These are phyloP conservation scores for Metschnikowia chrysomelidarum DNA, from an alignment of 805 yeast species.

Conservation along the genomic window DNA sequence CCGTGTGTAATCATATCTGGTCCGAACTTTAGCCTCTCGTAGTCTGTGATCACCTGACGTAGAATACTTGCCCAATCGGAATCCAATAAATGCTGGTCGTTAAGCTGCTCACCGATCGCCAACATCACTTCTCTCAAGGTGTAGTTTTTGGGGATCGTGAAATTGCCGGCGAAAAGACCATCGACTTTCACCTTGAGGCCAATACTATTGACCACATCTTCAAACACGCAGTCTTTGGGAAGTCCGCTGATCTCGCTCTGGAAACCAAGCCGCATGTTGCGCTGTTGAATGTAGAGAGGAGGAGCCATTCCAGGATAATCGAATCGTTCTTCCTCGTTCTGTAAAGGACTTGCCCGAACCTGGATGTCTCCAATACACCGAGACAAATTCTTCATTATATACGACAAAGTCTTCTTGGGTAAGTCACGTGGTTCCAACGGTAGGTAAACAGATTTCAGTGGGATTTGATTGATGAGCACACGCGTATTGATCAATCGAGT, in stretches of 20 bases:
- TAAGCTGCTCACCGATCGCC: constrained; percentile 25
- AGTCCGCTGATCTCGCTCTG: constrained; percentile 21
- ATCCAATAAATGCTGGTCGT: constrained; percentile 11
- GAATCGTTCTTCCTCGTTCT: constrained; percentile 22
- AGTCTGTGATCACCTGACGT: constrained; percentile 40
- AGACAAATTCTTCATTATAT: constrained; percentile 26
- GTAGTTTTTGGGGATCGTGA: constrained; percentile 34
- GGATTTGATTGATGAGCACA: constrained; percentile 68
- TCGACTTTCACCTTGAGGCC: constrained; percentile 57
- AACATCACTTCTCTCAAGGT: constrained; percentile 44
- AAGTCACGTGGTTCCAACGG: constrained; percentile 57
- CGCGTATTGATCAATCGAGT: constrained; percentile 58
- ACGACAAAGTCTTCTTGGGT: constrained; percentile 25
- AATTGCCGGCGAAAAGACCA: constrained; percentile 38
- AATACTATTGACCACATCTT: constrained; percentile 57
- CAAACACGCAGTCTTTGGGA: constrained; percentile 39
- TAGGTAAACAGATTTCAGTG: constrained; percentile 58
- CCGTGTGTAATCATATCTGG: constrained; percentile 56
- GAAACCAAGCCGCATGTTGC: constrained; percentile 24
- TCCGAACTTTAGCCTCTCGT: constrained; percentile 69
- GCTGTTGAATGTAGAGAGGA: constrained; percentile 38
- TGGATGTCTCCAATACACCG: constrained; percentile 30
- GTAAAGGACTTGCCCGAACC: constrained; percentile 37
- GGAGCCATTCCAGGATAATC: constrained; percentile 43
- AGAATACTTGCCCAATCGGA: constrained; percentile 17